Conservation (phyloP, 768 basidiomycete species). For the Lepiota venenata region DNA sequence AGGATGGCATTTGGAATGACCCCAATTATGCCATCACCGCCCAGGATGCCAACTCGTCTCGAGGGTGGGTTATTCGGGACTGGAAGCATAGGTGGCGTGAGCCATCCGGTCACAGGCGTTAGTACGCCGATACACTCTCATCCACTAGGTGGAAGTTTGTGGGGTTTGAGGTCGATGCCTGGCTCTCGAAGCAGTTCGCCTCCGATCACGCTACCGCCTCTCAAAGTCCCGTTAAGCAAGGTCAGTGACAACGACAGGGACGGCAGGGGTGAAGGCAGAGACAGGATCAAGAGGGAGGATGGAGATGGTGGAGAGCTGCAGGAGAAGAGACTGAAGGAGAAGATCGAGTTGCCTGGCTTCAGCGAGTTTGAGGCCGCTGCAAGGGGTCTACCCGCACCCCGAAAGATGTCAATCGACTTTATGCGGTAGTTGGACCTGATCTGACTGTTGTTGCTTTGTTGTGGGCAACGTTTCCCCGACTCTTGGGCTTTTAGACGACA, state of each 20-base stretch:
- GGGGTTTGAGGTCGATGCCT: conserved; percentile 38
- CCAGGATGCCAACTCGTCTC: conserved; percentile 34
- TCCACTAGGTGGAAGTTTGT: conserved; percentile 10
- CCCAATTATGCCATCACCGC: conserved; percentile 54
- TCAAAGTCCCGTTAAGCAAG: conserved; percentile 39
- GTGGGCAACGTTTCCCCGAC: not conserved
- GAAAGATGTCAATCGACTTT: conserved; percentile 19
- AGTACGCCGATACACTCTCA: conserved; percentile 18
- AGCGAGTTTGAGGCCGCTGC: conserved; percentile 60
- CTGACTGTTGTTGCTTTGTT: conserved; percentile 1
- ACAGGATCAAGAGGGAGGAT: conserved; percentile 10
- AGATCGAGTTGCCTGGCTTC: conserved; percentile 59
- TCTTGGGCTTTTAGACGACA: conserved; percentile 6
- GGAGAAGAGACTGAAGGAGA: conserved; percentile 19
- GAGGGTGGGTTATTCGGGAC: conserved; percentile 20
- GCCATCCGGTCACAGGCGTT: conserved; percentile 11
- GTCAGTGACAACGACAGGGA: conserved; percentile 17
- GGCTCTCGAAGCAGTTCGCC: conserved; percentile 63
- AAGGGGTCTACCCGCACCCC: conserved; percentile 15
- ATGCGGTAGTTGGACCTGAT: conserved; percentile 6
- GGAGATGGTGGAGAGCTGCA: conserved; percentile 13
- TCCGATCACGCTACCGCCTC: conserved; percentile 68
- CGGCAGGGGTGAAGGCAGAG: conserved; percentile 10
- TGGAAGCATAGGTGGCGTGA: conserved; percentile 18
- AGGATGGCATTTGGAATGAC: conserved; percentile 92